These are phyloP conservation scores for Drosera spatulata DNA, from an alignment of 179 eudicot genomes.

Conservation along the genomic window DNA sequence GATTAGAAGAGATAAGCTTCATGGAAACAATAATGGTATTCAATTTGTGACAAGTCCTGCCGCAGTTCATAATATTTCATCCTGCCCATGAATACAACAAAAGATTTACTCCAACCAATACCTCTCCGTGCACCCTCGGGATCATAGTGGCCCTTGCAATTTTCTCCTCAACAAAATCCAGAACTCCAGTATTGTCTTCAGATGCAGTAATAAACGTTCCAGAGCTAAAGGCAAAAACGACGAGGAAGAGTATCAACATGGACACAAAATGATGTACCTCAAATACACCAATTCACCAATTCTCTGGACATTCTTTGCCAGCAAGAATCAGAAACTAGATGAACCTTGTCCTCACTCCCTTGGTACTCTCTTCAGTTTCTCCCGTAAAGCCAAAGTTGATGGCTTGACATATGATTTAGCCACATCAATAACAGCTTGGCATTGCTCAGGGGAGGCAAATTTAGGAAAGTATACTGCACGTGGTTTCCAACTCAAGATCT, in stretches of 20 bases:
- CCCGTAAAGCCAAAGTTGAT: constrained; percentile 72
- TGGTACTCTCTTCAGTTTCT: constrained; percentile 71
- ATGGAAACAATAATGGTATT: too few species aligned
- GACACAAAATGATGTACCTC: constrained; percentile 1
- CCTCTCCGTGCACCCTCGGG: constrained; percentile 89
- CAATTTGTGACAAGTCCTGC: too few species aligned
- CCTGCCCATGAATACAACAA: neutral
- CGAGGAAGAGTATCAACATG: neutral
- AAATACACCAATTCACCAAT: neutral
- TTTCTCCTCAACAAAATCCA: constrained; percentile 77
- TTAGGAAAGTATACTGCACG: constrained; percentile 71
- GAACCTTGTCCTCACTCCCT: constrained; percentile 87
- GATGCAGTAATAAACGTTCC: constrained; percentile 87
- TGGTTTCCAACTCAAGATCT: constrained; percentile 95
- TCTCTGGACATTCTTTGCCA: neutral
- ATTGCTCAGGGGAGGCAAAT: constrained; percentile 80
- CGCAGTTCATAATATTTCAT: too few species aligned
- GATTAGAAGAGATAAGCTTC: too few species aligned
- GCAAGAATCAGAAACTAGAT: constrained; percentile 8
- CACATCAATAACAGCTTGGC: constrained; percentile 47
- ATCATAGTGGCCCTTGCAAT: constrained; percentile 91
- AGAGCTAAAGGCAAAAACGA: constrained; percentile 41
- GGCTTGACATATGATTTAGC: constrained; percentile 62
- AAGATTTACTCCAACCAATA: constrained; percentile 15
- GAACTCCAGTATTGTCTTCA: constrained; percentile 79